Conservation (phyloP, 805 yeast species). For the Kockiozyma suomiensis region DNA sequence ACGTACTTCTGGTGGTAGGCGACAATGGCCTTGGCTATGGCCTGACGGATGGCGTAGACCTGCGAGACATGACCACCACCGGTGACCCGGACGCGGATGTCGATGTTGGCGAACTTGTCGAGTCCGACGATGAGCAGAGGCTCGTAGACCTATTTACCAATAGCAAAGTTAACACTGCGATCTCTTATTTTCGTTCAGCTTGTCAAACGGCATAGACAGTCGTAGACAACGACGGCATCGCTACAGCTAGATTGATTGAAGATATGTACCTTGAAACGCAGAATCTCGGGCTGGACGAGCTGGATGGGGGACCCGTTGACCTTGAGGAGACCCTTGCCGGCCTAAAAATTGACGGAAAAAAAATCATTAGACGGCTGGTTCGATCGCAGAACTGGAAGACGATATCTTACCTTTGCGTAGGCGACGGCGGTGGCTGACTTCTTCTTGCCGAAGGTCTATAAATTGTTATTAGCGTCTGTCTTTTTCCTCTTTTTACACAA, state of each 20-base stretch:
- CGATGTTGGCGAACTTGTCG: constrained; percentile 97
- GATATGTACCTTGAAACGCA: constrained; percentile 76
- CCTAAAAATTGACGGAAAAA: constrained; percentile 60
- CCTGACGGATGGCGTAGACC: constrained; percentile 99
- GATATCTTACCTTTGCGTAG: constrained; percentile 51
- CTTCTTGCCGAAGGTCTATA: constrained; percentile 98
- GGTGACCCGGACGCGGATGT: constrained; percentile 97
- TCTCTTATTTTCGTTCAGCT: not conserved
- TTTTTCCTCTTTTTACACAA: too few species aligned
- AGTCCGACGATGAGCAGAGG: constrained; percentile 97
- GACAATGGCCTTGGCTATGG: constrained; percentile 98
- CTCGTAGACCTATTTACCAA: constrained; percentile 73
- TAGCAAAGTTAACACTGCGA: constrained; percentile 1
- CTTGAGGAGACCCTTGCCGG: constrained; percentile 99
- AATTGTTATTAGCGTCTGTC: not conserved
- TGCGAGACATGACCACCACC: constrained; percentile 99
- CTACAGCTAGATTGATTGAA: not conserved
- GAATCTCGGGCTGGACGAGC: constrained; percentile 97
- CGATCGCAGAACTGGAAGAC: not conserved
- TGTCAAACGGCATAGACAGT: not conserved
- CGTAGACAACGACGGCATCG: not conserved
- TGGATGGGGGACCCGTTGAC: constrained; percentile 99
- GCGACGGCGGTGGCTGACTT: constrained; percentile 99
- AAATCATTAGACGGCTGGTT: not conserved
- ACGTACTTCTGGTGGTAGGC: constrained; percentile 99